Conservation (phyloP, 768 basidiomycete genomes). For the Naganishia onofrii region DNA sequence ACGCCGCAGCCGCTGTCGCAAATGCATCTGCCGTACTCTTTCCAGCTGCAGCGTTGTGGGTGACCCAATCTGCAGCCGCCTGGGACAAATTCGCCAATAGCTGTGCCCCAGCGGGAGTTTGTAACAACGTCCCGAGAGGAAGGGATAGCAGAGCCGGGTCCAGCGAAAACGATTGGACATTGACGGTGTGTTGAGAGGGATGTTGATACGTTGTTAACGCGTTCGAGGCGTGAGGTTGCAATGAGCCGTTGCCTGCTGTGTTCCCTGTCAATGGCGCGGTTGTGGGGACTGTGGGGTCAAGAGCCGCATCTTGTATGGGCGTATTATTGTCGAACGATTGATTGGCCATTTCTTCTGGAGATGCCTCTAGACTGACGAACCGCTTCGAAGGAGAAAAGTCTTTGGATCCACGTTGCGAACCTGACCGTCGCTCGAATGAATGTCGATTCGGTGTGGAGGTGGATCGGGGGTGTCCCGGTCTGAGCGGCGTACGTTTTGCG, state of each 20-base stretch:
- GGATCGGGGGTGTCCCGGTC: conserved; percentile 4
- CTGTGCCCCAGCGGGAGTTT: conserved; percentile 49
- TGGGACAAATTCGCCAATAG: conserved; percentile 38
- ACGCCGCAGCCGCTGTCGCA: neutral
- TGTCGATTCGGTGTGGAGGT: conserved; percentile 18
- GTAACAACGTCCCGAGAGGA: conserved; percentile 48
- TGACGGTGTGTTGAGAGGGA: conserved; percentile 6
- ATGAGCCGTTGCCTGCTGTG: conserved; percentile 1
- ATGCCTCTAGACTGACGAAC: conserved; percentile 31
- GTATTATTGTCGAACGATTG: conserved; percentile 25
- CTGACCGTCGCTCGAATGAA: conserved; percentile 14
- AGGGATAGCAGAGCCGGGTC: conserved; percentile 46
- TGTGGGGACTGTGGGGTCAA: neutral
- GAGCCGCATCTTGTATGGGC: neutral
- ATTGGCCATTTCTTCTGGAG: conserved; percentile 28
- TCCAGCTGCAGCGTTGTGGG: neutral
- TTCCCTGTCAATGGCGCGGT: conserved; percentile 8
- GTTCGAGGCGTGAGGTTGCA: conserved; percentile 36
- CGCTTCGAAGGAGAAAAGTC: conserved; percentile 28
- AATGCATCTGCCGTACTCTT: conserved; percentile 8
- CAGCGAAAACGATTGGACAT: conserved; percentile 41
- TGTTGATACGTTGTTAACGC: conserved; percentile 33
- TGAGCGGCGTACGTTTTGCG: neutral
- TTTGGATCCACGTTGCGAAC: neutral
- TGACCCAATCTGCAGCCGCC: conserved; percentile 27